These are phyloP conservation scores for Alternaria postmessia DNA, from an alignment of 2,329 filamentous ascomycete genomes.

Conservation along the genomic window DNA sequence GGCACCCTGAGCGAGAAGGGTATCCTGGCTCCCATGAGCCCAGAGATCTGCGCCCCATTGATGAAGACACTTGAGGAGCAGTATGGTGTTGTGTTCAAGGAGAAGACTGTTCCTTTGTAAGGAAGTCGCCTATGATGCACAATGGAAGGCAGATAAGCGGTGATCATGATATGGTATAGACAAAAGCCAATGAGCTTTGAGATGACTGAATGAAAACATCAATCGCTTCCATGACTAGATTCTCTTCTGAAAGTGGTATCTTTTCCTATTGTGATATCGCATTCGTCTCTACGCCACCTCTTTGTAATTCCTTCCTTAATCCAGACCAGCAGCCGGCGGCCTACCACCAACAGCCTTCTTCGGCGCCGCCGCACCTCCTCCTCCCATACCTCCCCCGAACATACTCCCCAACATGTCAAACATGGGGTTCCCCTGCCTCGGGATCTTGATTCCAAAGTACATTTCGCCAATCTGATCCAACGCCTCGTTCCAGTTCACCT, in stretches of 20 bases:
- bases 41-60: slow-evolving; percentile 74
- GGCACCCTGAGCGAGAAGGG: slow-evolving; percentile 76
- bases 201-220: slow-evolving; percentile 2
- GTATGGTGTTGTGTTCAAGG: slow-evolving; percentile 75
- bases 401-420: slow-evolving; percentile 98
- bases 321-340: slow-evolving; percentile 46
- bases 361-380: slow-evolving; percentile 50
- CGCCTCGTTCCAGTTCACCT: slow-evolving; percentile 79
- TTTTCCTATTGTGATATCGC: neutral
- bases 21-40: slow-evolving; percentile 78
- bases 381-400: slow-evolving; percentile 77
- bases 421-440: slow-evolving; percentile 87
- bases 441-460: slow-evolving; percentile 93
- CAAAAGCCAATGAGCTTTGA: neutral
- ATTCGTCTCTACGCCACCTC: neutral
- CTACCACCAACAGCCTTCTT: slow-evolving; percentile 56
- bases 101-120: slow-evolving; percentile 64
- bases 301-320: slow-evolving; percentile 28
- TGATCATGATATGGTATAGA: slow-evolving; percentile 8
- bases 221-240: neutral
- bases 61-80: slow-evolving; percentile 81
- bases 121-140: neutral
- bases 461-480: slow-evolving; percentile 91
- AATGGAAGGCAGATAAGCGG: neutral
- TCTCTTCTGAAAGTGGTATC: slow-evolving; percentile 9